Evolutionary conservation across 352 stramenopile species (phyloP).

Genomic region (Thalassiosira allenii): DNA sequence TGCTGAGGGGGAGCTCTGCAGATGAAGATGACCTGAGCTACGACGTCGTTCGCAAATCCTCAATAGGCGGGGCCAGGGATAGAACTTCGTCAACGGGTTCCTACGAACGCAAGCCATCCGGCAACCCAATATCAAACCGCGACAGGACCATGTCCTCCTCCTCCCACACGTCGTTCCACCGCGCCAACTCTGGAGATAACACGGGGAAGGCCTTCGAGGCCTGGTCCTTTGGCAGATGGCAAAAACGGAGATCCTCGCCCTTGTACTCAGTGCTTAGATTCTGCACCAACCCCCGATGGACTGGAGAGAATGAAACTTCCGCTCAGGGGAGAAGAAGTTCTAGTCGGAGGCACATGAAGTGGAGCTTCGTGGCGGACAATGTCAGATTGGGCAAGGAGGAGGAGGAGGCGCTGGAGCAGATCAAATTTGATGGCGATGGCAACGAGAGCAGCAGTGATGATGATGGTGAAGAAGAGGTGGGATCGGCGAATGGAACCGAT

Average conservation of each 20-base stretch:
- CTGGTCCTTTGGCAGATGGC: constrained; percentile 38
- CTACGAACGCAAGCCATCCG: not conserved
- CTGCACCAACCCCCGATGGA: constrained; percentile 43
- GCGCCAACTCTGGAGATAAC: not conserved
- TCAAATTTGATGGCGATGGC: not conserved
- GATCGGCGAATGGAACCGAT: not conserved
- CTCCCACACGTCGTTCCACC: not conserved
- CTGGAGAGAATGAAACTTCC: not conserved
- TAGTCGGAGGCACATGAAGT: not conserved
- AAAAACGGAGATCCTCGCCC: constrained; percentile 38
- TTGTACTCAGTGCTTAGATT: constrained; percentile 62
- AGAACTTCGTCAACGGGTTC: too few relatives aligned
- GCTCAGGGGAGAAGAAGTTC: not conserved
- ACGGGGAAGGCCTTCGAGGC: constrained; percentile 25
- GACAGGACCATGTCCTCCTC: not conserved
- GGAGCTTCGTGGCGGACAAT: constrained; percentile 53
- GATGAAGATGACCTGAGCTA: constrained; percentile 30
- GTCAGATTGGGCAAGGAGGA: constrained; percentile 47
- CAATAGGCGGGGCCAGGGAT: too few relatives aligned
- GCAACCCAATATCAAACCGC: not conserved
- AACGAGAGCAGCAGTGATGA: not conserved
- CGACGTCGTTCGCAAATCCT: constrained; percentile 18
- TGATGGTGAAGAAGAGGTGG: constrained; percentile 1
- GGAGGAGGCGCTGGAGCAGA: constrained; percentile 39
- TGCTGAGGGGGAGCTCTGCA: too few relatives aligned